Evolutionary conservation across 495 filamentous ascomycete genomes (phyloP), one percentile per base, ranked within the genome.

Genomic region (Sordaria brevicollis): DNA sequence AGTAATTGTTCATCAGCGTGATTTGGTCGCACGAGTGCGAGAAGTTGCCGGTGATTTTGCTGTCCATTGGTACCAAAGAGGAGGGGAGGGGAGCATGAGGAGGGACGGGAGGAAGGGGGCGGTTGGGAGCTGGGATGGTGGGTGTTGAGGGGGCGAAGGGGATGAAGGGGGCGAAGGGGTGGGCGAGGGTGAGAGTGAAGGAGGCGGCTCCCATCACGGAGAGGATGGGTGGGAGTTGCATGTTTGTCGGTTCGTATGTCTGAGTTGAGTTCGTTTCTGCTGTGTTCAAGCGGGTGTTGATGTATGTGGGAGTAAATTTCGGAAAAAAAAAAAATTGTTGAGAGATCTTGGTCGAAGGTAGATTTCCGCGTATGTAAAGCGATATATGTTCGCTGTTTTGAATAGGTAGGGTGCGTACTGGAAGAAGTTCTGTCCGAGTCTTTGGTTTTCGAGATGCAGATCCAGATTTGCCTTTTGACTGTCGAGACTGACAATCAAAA

Each of bases 21-120:
- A 77, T 68, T 38, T 65, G 9, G 65, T 34, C 68, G 74, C 76
- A 77, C 19, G 68, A 71, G 34, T 62, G 33, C 0, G 74, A 70
- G 39, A 73, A 73, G 74, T 74, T 43, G 67, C 31, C 62, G 35
- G 9, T 17, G n/a, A 17, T 43, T 19, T 49, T 21, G n/a, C 7
- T 43, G 39, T 43, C 7, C 7, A 19, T 43, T n/a, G n/a, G 39
- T 0, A 43, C 38, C 1, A 15, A 34, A 29, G 41, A 17, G 5
- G 34, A 21, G 21, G 34, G 35, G 25, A 8, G 9, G 25, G 21
- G 17, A 49, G 10, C 19, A n/a, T n/a, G n/a, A n/a, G n/a, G n/a
- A n/a, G n/a, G n/a, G n/a, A n/a, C n/a, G n/a, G n/a, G n/a, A n/a
- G n/a, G n/a, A n/a, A n/a, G n/a, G n/a, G n/a, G n/a, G n/a, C n/a